These are phyloP conservation scores for Phlebiopsis flavidoalba DNA, from an alignment of 768 basidiomycete genomes.

Conservation along the genomic window DNA sequence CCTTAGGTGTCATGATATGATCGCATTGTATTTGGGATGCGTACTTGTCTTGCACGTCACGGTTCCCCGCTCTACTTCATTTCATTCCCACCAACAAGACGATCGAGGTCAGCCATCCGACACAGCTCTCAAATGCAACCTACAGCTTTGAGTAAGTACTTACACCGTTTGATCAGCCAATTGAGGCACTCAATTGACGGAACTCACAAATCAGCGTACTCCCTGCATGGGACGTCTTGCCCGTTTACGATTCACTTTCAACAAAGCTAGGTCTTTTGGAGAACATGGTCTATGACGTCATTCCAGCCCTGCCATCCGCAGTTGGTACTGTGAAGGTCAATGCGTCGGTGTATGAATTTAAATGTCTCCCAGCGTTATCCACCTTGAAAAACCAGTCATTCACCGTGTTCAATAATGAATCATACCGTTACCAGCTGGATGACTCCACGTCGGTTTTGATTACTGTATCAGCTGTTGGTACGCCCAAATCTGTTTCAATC, in stretches of 20 bases:
- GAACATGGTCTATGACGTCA: not conserved
- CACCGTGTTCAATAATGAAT: no score
- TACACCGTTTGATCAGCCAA: no score
- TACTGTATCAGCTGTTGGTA: no score
- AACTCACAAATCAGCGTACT: not conserved
- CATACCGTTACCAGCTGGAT: no score
- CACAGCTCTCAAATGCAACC: not conserved
- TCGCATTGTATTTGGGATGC: not conserved
- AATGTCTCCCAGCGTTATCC: no score
- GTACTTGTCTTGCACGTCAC: not conserved
- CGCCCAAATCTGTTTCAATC: no score
- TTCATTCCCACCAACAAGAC: not conserved
- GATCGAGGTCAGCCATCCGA: not conserved
- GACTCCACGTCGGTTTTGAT: no score
- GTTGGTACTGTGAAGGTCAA: not conserved
- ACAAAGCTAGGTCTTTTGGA: not conserved
- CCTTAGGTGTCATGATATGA: not conserved
- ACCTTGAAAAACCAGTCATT: no score
- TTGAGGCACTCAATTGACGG: not conserved
- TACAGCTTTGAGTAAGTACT: not conserved
- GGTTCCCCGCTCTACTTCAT: not conserved
- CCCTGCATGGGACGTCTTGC: not conserved
- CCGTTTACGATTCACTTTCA: not conserved
- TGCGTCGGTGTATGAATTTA: not conserved
- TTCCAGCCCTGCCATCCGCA: not conserved